These are phyloP conservation scores for Cyberlindnera bimundalis DNA, from an alignment of 805 yeast species.

Conservation along the genomic window DNA sequence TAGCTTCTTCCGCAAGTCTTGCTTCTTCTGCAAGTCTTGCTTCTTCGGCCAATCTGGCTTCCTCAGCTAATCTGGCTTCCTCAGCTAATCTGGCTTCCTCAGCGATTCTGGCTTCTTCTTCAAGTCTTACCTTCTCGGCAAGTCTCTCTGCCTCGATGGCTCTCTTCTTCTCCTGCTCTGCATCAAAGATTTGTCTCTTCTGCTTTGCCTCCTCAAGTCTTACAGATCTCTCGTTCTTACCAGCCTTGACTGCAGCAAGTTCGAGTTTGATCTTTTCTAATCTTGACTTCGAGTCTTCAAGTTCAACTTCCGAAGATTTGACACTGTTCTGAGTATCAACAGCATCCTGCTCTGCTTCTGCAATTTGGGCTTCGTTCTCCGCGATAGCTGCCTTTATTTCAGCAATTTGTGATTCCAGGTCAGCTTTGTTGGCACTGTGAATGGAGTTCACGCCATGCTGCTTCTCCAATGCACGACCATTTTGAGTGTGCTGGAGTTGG, in stretches of 20 bases:
- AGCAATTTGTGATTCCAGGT: constrained; percentile 20
- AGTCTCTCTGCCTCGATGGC: constrained; percentile 16
- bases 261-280: constrained; percentile 21
- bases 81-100: constrained; percentile 17
- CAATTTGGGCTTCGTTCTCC: constrained; percentile 20
- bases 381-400: constrained; percentile 19
- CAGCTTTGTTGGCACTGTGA: constrained; percentile 17
- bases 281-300: constrained; percentile 16
- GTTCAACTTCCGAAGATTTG: constrained; percentile 18
- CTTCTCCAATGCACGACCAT: constrained; percentile 23
- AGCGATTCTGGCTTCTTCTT: constrained; percentile 6
- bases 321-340: constrained; percentile 12
- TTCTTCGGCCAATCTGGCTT: constrained; percentile 8
- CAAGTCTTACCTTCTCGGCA: constrained; percentile 16
- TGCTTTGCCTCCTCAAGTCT: constrained; percentile 25
- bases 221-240: constrained; percentile 18
- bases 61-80: constrained; percentile 6
- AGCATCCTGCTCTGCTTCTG: constrained; percentile 16
- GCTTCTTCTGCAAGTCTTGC: constrained; percentile 7
- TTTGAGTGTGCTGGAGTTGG: constrained; percentile 25
- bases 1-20: constrained; percentile 13
- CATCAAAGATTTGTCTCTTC: constrained; percentile 24
- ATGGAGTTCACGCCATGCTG: constrained; percentile 19
- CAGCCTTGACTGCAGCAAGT: constrained; percentile 23
- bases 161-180: constrained; percentile 13